Conservation (phyloP, 305 asterid species). For the Fraxinus angustifolia region DNA sequence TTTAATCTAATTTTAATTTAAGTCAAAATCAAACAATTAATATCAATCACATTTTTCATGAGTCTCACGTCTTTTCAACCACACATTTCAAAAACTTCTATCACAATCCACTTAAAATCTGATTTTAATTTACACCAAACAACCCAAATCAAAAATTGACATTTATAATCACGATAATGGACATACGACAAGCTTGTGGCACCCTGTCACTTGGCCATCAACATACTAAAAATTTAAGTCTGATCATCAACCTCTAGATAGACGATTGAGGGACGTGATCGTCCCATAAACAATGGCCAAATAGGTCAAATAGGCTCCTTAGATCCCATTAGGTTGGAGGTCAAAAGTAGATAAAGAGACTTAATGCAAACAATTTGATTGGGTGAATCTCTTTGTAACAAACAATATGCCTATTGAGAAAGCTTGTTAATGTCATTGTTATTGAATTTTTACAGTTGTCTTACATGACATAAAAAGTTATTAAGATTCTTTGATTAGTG, state of each 20-base stretch:
- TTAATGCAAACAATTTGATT: neutral
- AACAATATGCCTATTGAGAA: neutral
- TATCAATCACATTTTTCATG: too few relatives aligned
- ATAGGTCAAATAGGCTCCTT: neutral
- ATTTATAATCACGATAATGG: neutral
- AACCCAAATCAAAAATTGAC: neutral
- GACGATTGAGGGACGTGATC: neutral
- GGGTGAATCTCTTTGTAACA: neutral
- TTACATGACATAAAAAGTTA: neutral
- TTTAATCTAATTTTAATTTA: too few relatives aligned
- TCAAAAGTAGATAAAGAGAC: neutral
- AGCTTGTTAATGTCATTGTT: neutral
- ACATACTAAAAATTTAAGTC: neutral
- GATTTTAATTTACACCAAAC: too few relatives aligned
- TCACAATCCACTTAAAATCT: too few relatives aligned
- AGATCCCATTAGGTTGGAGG: neutral
- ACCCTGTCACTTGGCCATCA: neutral
- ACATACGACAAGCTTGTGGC: neutral
- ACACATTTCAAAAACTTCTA: too few relatives aligned
- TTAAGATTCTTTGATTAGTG: neutral
- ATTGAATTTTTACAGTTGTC: neutral
- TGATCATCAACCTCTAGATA: neutral
- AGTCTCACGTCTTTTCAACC: too few relatives aligned
- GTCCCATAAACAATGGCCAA: neutral
- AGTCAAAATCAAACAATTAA: too few relatives aligned